Evolutionary conservation across 305 asterid species (phyloP).

Genomic region (Fraxinus albicans): DNA sequence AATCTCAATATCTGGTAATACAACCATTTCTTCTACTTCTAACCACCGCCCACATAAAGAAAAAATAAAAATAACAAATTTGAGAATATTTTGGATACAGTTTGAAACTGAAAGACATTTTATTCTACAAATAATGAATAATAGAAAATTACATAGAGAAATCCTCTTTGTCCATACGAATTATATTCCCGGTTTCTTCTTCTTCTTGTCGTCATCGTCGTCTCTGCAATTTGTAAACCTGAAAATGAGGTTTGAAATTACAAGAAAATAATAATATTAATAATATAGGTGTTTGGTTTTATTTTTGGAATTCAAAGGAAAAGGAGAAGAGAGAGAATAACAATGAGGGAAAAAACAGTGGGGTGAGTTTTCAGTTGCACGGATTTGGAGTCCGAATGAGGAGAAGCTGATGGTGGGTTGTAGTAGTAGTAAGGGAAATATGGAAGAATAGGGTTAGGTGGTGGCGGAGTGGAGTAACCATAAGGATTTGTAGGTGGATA

Average conservation of each 20-base stretch:
- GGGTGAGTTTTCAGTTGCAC: background rate
- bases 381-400: slow-evolving; percentile 1
- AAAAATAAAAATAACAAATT: background rate
- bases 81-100: background rate
- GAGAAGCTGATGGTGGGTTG: background rate
- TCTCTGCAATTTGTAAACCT: background rate
- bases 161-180: background rate
- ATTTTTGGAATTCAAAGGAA: background rate
- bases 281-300: background rate
- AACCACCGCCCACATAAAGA: background rate
- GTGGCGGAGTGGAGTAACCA: slow-evolving; percentile 8
- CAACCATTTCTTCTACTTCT: background rate
- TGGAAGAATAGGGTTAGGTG: slow-evolving; percentile 7
- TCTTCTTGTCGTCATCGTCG: background rate
- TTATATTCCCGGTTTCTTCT: background rate
- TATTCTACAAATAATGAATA: background rate
- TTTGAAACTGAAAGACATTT: slow-evolving; percentile 2
- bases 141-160: background rate
- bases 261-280: background rate
- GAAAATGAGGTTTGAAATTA: background rate
- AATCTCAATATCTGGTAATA: background rate
- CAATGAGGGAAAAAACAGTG: background rate
- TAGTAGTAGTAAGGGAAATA: background rate
- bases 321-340: background rate
- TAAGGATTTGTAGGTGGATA: slow-evolving; percentile 13